These are phyloP conservation scores for Geosiphon pyriformis DNA, from an alignment of 192 early-diverging fungal species.

Conservation along the genomic window DNA sequence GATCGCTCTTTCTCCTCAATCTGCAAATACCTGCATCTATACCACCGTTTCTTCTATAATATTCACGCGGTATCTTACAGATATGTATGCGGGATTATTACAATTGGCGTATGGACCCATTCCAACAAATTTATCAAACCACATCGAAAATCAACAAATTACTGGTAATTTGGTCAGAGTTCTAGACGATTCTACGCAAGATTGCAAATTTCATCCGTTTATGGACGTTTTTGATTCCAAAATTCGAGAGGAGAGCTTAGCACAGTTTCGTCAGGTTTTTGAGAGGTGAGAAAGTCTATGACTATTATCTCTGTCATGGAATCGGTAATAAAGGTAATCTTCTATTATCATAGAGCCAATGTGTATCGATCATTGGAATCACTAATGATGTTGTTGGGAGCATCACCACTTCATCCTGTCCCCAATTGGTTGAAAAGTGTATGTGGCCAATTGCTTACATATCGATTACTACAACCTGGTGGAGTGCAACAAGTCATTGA, in stretches of 20 bases:
- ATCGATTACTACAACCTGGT: conserved; percentile 56
- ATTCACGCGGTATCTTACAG: conserved; percentile 49
- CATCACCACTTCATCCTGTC: conserved; percentile 40
- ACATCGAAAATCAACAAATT: not conserved
- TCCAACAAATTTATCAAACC: conserved; percentile 10
- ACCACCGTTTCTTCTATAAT: conserved; percentile 57
- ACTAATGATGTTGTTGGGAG: conserved; percentile 57
- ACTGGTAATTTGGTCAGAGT: not conserved
- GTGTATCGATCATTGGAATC: conserved; percentile 57
- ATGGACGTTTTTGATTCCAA: not conserved
- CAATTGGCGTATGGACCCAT: conserved; percentile 65
- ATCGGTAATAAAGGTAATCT: too few species aligned
- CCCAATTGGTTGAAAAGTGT: conserved; percentile 60
- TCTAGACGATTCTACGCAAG: too few species aligned
- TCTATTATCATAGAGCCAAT: conserved; percentile 44
- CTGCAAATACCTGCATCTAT: conserved; percentile 26
- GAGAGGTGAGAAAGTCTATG: conserved; percentile 32
- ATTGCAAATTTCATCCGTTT: conserved; percentile 9
- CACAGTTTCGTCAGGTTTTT: conserved; percentile 36
- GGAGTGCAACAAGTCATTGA: conserved; percentile 63
- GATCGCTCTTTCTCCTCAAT: conserved; percentile 26
- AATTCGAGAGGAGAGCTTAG: conserved; percentile 13
- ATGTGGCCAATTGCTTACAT: conserved; percentile 64
- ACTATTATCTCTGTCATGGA: conserved; percentile 24
- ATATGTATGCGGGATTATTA: conserved; percentile 62